A percentile compares a stretch with the other conserved stretches of the same genome.
phyloP scores from a whole-genome alignment of 1,284 basidiomycete species.

The Irpex sp. region DNA sequence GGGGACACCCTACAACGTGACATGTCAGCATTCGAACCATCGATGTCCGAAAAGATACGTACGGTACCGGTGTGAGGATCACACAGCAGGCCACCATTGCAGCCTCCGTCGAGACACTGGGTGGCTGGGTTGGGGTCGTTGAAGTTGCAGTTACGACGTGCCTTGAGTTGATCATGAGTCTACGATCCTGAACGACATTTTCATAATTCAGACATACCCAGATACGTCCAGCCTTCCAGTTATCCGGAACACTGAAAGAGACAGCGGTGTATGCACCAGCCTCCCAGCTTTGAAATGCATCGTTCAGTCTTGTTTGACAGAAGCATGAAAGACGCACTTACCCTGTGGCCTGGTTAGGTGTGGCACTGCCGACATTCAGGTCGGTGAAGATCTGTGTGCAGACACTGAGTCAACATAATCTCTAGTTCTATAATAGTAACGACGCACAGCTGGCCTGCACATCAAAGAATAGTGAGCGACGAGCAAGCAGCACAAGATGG shows the following conservation, averaged over 20 bases:
- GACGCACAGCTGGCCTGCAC: conserved; percentile 30
- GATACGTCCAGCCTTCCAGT: conserved; percentile 37
- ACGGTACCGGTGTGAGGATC: conserved; percentile 36
- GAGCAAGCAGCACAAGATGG: background rate
- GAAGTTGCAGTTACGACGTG: conserved; percentile 44
- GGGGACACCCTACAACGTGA: conserved; percentile 31
- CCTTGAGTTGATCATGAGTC: conserved; percentile 21
- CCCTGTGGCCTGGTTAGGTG: conserved; percentile 29
- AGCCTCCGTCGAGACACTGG: conserved; percentile 41
- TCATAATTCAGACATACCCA: conserved; percentile 26
- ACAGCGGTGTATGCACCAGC: conserved; percentile 26
- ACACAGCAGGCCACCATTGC: conserved; percentile 45
- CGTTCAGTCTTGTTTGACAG: background rate
- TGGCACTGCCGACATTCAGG: conserved; percentile 24
- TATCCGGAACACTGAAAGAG: conserved; percentile 33
- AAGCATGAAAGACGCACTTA: conserved; percentile 8
- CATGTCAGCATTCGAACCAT: background rate
- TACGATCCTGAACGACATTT: background rate
- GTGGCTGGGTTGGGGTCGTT: conserved; percentile 33
- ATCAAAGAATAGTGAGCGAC: background rate
- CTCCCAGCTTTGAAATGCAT: conserved; percentile 25
- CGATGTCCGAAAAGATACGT: conserved; percentile 1
- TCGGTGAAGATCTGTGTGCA: conserved; percentile 28
- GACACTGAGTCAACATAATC: background rate
- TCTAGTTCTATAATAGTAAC: background rate